Conservation (phyloP, 192 early-diverging fungal genomes). For the Coemansia asiatica region DNA sequence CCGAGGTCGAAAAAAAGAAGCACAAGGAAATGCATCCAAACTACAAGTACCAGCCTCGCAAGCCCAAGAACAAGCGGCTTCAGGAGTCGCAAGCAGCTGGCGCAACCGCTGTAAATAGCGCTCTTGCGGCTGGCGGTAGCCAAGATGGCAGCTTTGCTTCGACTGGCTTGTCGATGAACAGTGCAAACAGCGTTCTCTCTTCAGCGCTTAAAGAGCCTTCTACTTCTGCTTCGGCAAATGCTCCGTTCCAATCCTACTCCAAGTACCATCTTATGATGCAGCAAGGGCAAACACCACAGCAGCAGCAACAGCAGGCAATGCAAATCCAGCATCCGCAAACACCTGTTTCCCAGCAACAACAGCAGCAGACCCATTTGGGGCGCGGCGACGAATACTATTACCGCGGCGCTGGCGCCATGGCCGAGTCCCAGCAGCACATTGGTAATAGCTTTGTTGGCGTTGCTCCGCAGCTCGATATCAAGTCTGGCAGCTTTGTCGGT, state of each 20-base stretch:
- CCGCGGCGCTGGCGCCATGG: constrained; percentile 15
- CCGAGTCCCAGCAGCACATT: constrained; percentile 23
- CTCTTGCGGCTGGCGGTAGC: constrained; percentile 21
- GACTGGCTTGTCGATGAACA: constrained; percentile 9
- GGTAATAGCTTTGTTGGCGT: constrained; percentile 45
- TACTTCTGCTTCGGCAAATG: background rate
- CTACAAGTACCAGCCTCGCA: constrained; percentile 62
- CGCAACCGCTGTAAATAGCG: constrained; percentile 9
- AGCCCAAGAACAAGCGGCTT: constrained; percentile 53
- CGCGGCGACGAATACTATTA: constrained; percentile 44
- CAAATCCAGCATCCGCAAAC: constrained; percentile 25
- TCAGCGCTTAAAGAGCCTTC: constrained; percentile 39
- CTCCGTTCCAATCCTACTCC: constrained; percentile 34
- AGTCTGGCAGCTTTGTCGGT: constrained; percentile 35
- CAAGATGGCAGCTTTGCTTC: constrained; percentile 36
- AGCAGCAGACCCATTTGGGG: constrained; percentile 24
- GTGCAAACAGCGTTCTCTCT: constrained; percentile 18
- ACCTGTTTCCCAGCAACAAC: constrained; percentile 18
- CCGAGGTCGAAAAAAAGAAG: constrained; percentile 56
- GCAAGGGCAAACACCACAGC: constrained; percentile 32
- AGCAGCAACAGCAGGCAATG: constrained; percentile 16
- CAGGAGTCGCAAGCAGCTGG: constrained; percentile 41
- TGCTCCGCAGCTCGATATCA: constrained; percentile 49
- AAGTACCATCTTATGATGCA: constrained; percentile 57
- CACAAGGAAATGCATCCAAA: constrained; percentile 58